Conservation (phyloP, 2,329 filamentous ascomycete genomes). For the Fusarium devonianum region DNA sequence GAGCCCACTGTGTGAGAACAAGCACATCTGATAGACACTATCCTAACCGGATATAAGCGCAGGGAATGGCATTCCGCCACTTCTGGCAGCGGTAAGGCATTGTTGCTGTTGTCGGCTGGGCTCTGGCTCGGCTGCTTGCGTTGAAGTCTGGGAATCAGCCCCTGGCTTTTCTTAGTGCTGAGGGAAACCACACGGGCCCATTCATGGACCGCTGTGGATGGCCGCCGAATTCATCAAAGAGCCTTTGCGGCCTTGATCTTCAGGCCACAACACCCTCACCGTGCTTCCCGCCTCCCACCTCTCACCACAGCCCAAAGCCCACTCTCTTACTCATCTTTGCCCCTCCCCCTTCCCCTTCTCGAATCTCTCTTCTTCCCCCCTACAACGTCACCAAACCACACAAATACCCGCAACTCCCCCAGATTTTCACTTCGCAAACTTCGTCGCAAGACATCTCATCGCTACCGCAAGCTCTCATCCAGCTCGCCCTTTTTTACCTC, state of each 20-base stretch:
- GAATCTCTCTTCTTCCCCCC: constrained; percentile 27
- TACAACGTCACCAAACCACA: constrained; percentile 38
- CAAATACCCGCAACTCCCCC: constrained; percentile 32
- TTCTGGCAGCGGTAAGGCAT: no score
- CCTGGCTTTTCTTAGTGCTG: neutral
- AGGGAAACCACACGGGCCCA: neutral
- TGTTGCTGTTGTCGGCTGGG: no score
- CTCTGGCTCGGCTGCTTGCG: no score
- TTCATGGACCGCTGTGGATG: constrained; percentile 28
- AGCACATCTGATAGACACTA: no score
- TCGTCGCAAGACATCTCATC: constrained; percentile 27
- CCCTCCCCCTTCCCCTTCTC: constrained; percentile 30
- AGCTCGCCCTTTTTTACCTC: neutral
- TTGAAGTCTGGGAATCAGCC: no score
- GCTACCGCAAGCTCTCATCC: neutral
- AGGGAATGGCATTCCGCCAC: no score
- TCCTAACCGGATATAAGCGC: no score
- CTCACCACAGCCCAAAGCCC: constrained; percentile 11
- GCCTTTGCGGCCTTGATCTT: constrained; percentile 9
- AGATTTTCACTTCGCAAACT: constrained; percentile 31
- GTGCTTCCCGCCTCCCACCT: constrained; percentile 18
- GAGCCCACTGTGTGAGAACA: no score
- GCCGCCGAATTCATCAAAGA: constrained; percentile 17
- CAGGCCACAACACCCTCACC: constrained; percentile 13
- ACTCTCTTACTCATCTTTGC: constrained; percentile 37